Evolutionary conservation across 2,329 filamentous ascomycete genomes (phyloP).

Genomic region (Hansfordia pulvinata): DNA sequence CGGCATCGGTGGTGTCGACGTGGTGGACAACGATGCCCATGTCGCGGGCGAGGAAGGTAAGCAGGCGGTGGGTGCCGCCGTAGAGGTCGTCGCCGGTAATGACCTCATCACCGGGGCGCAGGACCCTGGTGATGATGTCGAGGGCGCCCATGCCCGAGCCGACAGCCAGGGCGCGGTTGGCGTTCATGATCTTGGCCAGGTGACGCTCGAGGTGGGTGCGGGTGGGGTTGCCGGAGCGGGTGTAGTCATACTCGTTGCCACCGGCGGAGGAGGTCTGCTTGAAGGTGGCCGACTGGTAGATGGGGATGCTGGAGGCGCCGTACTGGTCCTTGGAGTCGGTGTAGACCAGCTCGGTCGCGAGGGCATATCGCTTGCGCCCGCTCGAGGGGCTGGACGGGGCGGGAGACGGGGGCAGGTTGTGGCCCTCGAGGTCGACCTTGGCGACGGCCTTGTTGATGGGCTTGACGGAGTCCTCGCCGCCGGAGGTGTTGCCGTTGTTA

Average conservation of each 20-base stretch:
- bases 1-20: slow-evolving; percentile 78
- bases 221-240: slow-evolving; percentile 91
- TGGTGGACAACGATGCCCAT: slow-evolving; percentile 90
- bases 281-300: slow-evolving; percentile 97
- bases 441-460: slow-evolving; percentile 38
- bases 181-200: slow-evolving; percentile 97
- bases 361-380: slow-evolving; percentile 71
- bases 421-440: slow-evolving; percentile 66
- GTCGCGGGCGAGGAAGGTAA: slow-evolving; percentile 83
- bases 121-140: slow-evolving; percentile 85
- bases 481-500: slow-evolving; percentile 15
- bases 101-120: slow-evolving; percentile 90
- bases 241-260: slow-evolving; percentile 94
- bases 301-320: slow-evolving; percentile 88
- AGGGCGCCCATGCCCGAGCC: slow-evolving; percentile 95
- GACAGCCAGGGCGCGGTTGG: slow-evolving; percentile 78
- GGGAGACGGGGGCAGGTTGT: slow-evolving; percentile 79
- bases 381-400: slow-evolving; percentile 82
- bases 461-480: slow-evolving; percentile 20
- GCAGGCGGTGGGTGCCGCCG: slow-evolving; percentile 82
- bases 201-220: slow-evolving; percentile 92
- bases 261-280: slow-evolving; percentile 76
- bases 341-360: slow-evolving; percentile 93
- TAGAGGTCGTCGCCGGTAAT: slow-evolving; percentile 96
- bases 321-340: slow-evolving; percentile 96